Conservation (phyloP, 1,284 basidiomycete species). For the Ustilago cynodontis region DNA sequence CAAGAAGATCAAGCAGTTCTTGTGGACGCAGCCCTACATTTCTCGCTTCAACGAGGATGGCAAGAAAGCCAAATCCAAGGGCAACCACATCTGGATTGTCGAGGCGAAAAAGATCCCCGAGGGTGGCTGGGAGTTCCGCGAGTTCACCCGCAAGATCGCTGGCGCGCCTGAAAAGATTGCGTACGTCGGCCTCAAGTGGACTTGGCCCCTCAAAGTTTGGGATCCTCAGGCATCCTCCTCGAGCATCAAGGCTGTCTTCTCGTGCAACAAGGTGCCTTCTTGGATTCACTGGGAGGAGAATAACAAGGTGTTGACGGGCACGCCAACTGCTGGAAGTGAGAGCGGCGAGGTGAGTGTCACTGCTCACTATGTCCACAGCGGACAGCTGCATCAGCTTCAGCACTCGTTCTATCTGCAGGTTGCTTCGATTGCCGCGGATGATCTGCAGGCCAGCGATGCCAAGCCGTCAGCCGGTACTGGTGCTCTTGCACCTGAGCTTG, state of each 20-base stretch:
- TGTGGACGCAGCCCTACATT: conserved; percentile 92
- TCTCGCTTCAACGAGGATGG: conserved; percentile 97
- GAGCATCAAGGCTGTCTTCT: conserved; percentile 80
- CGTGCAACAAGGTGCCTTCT: conserved; percentile 81
- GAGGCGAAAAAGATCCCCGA: conserved; percentile 87
- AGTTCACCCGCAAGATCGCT: conserved; percentile 77
- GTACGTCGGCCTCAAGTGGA: conserved; percentile 79
- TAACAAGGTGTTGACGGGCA: conserved; percentile 59
- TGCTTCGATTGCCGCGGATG: conserved; percentile 39
- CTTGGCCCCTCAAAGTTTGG: conserved; percentile 94
- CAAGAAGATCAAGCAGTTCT: conserved; percentile 85
- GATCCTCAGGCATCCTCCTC: conserved; percentile 80
- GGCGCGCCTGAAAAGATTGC: conserved; percentile 75
- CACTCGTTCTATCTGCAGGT: conserved; percentile 64
- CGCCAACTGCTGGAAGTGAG: conserved; percentile 50
- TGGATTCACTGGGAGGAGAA: conserved; percentile 89
- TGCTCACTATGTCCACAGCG: conserved; percentile 60
- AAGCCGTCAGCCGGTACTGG: conserved; percentile 24
- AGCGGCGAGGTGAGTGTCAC: conserved; percentile 61
- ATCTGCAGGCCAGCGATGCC: conserved; percentile 36
- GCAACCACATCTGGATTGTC: conserved; percentile 99
- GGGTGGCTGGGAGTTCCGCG: conserved; percentile 87
- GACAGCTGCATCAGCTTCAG: conserved; percentile 63
- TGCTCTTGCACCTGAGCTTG: conserved; percentile 20
- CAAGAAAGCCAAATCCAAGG: conserved; percentile 99